Evolutionary conservation across 495 filamentous ascomycete species (phyloP), one percentile per base, ranked within the genome.

Genomic region (Aspergillus ellipticus): DNA sequence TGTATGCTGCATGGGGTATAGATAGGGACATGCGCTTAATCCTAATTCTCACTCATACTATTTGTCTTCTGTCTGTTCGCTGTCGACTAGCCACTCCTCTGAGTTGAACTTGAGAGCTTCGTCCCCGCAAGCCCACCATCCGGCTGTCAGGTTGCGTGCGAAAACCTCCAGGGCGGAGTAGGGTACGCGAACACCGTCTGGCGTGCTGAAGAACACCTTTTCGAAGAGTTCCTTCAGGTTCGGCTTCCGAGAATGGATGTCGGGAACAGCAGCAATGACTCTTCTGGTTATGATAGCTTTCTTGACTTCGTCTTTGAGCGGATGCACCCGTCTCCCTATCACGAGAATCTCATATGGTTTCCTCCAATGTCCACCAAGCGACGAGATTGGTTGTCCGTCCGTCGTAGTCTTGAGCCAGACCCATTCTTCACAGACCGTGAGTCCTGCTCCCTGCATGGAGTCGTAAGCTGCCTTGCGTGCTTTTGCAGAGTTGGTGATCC

Each of bases 231-330:
- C 72, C 61, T 82, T 85, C 49, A 90, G 58, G 56, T 82, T 85
- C 19, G 93, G 94, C 66, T 98, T 98, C 51, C 92, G 77, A 2
- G 93, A 97, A 73, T 98, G 94, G 22, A 94, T 56, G 72, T 97
- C 93, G 4, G 93, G 92, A 22, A 96, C 93, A 11, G 83, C 85
- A 6, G 90, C 73, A 50, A 97, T 82, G 9, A 90, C 80, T 65
- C 82, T 78, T 50, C 72, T 76, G 22, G 66, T 68, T 13, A 83
- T 55, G n/a, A 6, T 33, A 11, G 11, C 37, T 21, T n/a, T 17
- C n/a, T 11, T 35, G 11, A 8, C 33, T 17, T 10, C 16, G 10
- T 41, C 21, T 37, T 6, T 7, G 9, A 42, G 39, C 26, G 21
- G 22, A 26, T 11, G 1, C 3, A 20, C 35, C 51, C 45, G 79